phyloP scores from a whole-genome alignment of 1,284 basidiomycete genomes.

The Pholiota adiposa region DNA sequence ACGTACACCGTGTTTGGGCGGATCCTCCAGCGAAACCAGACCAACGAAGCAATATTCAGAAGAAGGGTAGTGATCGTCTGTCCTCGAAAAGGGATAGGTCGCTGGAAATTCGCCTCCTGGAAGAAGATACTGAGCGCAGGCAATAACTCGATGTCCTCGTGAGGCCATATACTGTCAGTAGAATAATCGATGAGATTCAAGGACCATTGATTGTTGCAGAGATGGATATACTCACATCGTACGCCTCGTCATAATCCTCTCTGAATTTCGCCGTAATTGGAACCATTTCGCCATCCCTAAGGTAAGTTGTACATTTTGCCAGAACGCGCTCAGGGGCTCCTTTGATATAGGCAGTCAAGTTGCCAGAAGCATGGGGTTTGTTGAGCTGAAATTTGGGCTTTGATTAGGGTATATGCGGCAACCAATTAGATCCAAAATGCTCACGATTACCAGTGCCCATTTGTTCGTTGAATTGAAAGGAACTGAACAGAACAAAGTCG shows the following conservation, averaged over 20 bases:
- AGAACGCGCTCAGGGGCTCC: constrained; percentile 72
- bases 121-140: constrained; percentile 64
- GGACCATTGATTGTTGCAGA: not conserved
- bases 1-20: constrained; percentile 71
- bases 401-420: not conserved
- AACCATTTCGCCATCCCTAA: constrained; percentile 51
- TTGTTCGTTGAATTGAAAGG: constrained; percentile 77
- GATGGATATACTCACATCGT: constrained; percentile 47
- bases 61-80: constrained; percentile 56
- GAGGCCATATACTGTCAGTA: constrained; percentile 67
- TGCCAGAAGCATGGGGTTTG: constrained; percentile 53
- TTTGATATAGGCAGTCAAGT: constrained; percentile 61
- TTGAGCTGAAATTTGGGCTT: constrained; percentile 43
- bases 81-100: constrained; percentile 56
- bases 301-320: constrained; percentile 62
- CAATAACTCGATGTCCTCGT: constrained; percentile 71
- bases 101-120: constrained; percentile 49
- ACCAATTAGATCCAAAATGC: constrained; percentile 18
- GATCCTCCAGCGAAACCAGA: constrained; percentile 69
- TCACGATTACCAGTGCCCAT: constrained; percentile 70
- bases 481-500: constrained; percentile 33
- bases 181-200: not conserved
- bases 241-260: constrained; percentile 58
- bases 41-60: constrained; percentile 65
- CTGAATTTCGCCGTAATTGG: constrained; percentile 63